Percentiles rank a stretch among this genome's conserved stretches.
phyloP scores from a whole-genome alignment of 257 asterid genomes.

The Solanum piurae region DNA sequence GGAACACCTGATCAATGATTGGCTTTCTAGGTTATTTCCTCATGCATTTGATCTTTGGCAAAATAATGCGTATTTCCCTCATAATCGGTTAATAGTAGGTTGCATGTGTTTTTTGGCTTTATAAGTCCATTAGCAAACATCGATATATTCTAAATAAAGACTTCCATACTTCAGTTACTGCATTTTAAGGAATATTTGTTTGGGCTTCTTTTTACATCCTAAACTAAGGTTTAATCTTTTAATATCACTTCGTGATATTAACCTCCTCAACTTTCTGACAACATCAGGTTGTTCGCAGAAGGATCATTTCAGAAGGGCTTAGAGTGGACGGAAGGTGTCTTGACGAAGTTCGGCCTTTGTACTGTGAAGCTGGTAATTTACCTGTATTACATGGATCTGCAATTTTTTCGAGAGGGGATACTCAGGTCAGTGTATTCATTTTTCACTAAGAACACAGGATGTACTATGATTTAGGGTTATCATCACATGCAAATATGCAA shows the following conservation, averaged over 20 bases:
- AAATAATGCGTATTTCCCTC: not conserved
- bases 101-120: not conserved
- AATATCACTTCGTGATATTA: not conserved
- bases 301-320: slow-evolving; percentile 74
- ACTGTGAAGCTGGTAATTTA: slow-evolving; percentile 84
- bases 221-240: not conserved
- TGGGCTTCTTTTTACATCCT: not conserved
- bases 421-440: slow-evolving; percentile 52
- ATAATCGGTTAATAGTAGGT: not conserved
- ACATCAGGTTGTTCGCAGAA: slow-evolving; percentile 73
- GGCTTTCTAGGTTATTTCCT: not conserved
- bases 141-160: not conserved
- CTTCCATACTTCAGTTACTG: not conserved
- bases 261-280: slow-evolving; percentile 12
- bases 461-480: not conserved
- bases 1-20: not conserved
- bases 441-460: not conserved
- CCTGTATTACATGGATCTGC: slow-evolving; percentile 86
- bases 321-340: slow-evolving; percentile 92
- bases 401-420: slow-evolving; percentile 84
- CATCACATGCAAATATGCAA: not conserved
- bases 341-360: slow-evolving; percentile 85
- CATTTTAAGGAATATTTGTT: not conserved
- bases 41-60: not conserved
- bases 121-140: not conserved